Percentiles rank a stretch among this genome's conserved stretches.
phyloP scores from a whole-genome alignment of 2,329 filamentous ascomycete species.

The Monilinia vaccinii-corymbosi region DNA sequence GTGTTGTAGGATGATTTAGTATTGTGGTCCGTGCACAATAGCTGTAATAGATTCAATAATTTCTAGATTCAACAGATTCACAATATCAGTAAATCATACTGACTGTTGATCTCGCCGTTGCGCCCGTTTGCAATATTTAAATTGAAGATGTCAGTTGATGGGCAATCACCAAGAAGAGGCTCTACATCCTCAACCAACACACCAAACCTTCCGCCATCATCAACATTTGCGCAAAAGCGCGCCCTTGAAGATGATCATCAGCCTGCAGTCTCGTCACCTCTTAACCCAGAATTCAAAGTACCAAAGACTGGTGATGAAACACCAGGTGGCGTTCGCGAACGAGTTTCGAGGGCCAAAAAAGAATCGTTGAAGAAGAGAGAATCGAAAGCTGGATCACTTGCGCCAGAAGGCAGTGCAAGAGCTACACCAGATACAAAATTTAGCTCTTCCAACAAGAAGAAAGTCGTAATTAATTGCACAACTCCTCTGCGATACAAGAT shows the following conservation, averaged over 20 bases:
- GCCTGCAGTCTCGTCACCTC: slow-evolving; percentile 62
- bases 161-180: slow-evolving; percentile 5
- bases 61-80: background rate
- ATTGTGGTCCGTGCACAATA: background rate
- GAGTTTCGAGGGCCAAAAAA: slow-evolving; percentile 47
- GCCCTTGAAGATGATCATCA: slow-evolving; percentile 59
- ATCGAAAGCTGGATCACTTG: slow-evolving; percentile 39
- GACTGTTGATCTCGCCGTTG: background rate
- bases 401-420: slow-evolving; percentile 41
- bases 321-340: slow-evolving; percentile 22
- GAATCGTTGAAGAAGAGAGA: slow-evolving; percentile 61
- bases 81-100: background rate
- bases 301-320: slow-evolving; percentile 30
- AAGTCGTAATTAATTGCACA: slow-evolving; percentile 33
- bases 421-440: slow-evolving; percentile 48
- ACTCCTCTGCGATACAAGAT: slow-evolving; percentile 52
- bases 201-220: slow-evolving; percentile 30
- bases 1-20: background rate
- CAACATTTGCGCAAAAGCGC: slow-evolving; percentile 55
- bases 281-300: slow-evolving; percentile 56
- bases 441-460: slow-evolving; percentile 26
- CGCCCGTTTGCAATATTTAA: background rate
- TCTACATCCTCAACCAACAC: slow-evolving; percentile 23
- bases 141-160: slow-evolving; percentile 6
- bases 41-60: background rate